A percentile compares a stretch with the other conserved stretches of the same genome.
Conservation (phyloP, 2,329 filamentous ascomycete species). For the Colletotrichum sp. region DNA sequence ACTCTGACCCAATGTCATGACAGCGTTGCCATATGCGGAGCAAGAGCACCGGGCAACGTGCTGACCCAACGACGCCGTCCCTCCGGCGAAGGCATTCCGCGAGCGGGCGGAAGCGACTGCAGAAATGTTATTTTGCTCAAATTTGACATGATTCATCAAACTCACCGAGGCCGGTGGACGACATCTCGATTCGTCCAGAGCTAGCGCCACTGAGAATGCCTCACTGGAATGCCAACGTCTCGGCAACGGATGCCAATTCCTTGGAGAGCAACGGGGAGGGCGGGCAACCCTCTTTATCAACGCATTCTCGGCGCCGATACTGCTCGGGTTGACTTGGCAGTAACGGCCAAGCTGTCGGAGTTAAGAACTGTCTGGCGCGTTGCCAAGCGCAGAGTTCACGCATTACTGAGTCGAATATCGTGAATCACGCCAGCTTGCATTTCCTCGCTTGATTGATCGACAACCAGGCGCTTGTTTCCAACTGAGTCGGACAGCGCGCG, state of each 20-base stretch:
- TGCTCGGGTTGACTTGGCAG: neutral
- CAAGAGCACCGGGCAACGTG: neutral
- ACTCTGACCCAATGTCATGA: slow-evolving; percentile 6
- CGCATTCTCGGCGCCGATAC: neutral
- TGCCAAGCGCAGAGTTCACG: neutral
- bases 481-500: neutral
- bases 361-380: neutral
- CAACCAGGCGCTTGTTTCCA: neutral
- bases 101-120: neutral
- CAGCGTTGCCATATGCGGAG: neutral
- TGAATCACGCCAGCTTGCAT: neutral
- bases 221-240: neutral
- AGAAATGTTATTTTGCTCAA: neutral
- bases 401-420: neutral
- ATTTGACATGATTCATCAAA: neutral
- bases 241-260: neutral
- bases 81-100: neutral
- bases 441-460: neutral
- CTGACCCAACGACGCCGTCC: neutral
- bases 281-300: neutral
- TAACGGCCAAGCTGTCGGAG: neutral
- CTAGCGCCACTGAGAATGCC: neutral
- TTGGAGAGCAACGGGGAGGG: neutral
- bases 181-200: neutral
- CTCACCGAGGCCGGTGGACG: neutral